Evolutionary conservation across 2,329 filamentous ascomycete genomes (phyloP), one percentile per base, ranked within the genome.

Genomic region (Phoma herbarum): DNA sequence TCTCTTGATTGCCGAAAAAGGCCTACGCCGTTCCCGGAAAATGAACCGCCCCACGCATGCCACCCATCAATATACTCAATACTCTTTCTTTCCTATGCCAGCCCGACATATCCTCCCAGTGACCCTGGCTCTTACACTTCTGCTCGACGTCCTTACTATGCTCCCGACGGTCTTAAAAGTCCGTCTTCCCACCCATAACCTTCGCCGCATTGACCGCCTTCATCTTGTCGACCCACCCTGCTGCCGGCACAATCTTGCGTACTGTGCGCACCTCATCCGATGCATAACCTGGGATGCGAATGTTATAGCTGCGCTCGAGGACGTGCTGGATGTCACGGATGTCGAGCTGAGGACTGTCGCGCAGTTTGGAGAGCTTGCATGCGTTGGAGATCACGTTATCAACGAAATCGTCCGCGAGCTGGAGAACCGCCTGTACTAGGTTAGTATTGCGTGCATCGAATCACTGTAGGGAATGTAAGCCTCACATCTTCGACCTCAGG

Each of bases 171-270:
- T 12, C 29, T 43, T 67, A 78, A 50, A 77, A 75, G 52, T 79
- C 77, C 33, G 72, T 75, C 68, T 79, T 80, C 9, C 78, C 78
- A 56, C 80, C 80, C 80, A 83, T 84, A 59, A 81, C 93, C 82
- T 98, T 98, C 45, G 93, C 92, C 1, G 93, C 94, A 79, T 97
- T 93, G 16, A 99, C 90, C 23, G 95, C 94, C 71, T 93, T 94
- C 90, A 99, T 96, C 84, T 99, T 99, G 66, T 91, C 90, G 62
- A 95, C 94, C 93, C 95, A 99, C 22, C 88, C 91, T 16, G 90
- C 82, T 20, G 92, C 89, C 2, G 95, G 95, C 75, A 95, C 90
- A 52, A 96, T 90, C 82, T 97, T 97, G 76, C 93, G 89, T 28
- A 98, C 94, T 0, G 93, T 97, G 57, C 95, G 89, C 60, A 97